Percentiles rank a stretch among this genome's conserved stretches.
Conservation (phyloP, 2,329 filamentous ascomycete genomes). For the Pseudogymnoascus sp. region DNA sequence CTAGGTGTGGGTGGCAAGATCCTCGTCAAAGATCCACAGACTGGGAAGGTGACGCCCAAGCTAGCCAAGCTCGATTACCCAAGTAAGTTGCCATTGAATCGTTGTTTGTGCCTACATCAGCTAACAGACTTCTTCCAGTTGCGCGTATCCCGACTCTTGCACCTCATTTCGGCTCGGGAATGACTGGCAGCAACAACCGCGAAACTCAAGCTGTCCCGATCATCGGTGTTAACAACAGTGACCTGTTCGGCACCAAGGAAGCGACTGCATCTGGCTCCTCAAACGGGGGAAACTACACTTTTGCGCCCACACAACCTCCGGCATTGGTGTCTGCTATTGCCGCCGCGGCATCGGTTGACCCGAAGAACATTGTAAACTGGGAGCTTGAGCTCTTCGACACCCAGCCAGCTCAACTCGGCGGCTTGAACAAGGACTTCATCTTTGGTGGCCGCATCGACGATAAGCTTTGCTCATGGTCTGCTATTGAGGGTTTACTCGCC, state of each 20-base stretch:
- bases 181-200: slow-evolving; percentile 62
- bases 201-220: slow-evolving; percentile 95
- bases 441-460: slow-evolving; percentile 94
- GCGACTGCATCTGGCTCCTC: slow-evolving; percentile 25
- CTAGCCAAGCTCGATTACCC: slow-evolving; percentile 92
- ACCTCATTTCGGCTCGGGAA: slow-evolving; percentile 81
- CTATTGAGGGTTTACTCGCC: slow-evolving; percentile 71
- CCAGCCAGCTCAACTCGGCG: slow-evolving; percentile 76
- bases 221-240: slow-evolving; percentile 75
- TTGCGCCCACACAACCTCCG: slow-evolving; percentile 76
- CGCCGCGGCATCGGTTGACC: slow-evolving; percentile 68
- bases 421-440: slow-evolving; percentile 87
- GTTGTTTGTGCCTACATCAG: not conserved
- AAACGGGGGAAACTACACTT: slow-evolving; percentile 41
- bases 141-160: slow-evolving; percentile 87
- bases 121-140: slow-evolving; percentile 37
- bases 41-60: slow-evolving; percentile 70
- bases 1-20: slow-evolving; percentile 85
- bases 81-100: slow-evolving; percentile 36
- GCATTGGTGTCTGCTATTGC: slow-evolving; percentile 78
- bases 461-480: slow-evolving; percentile 93
- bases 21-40: slow-evolving; percentile 64
- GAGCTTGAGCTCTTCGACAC: slow-evolving; percentile 92
- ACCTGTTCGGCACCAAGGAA: slow-evolving; percentile 34
- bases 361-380: slow-evolving; percentile 81